phyloP scores from a whole-genome alignment of 306 rosid species.

The Corylus americana region DNA sequence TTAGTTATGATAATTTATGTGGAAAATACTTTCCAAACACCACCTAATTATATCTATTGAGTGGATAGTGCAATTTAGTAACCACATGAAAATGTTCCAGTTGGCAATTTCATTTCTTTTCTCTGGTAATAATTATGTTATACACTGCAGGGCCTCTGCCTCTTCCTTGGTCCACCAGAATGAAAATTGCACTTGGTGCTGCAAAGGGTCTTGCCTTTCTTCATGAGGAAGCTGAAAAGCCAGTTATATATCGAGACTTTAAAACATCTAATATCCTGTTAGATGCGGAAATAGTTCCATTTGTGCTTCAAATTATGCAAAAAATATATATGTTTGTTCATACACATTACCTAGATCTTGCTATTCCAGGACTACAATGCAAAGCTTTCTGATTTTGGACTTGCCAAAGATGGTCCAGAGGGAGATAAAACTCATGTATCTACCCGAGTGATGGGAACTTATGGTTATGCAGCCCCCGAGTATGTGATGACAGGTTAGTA shows the following conservation, averaged over 20 bases:
- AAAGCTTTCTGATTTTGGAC: slow-evolving; percentile 74
- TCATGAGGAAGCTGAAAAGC: slow-evolving; percentile 58
- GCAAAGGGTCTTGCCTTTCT: slow-evolving; percentile 75
- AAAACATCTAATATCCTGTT: slow-evolving; percentile 63
- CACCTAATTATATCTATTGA: not conserved
- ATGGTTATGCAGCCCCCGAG: slow-evolving; percentile 71
- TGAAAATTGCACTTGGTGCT: slow-evolving; percentile 60
- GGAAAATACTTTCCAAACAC: not conserved
- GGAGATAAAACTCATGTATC: slow-evolving; percentile 64
- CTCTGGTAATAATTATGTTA: slow-evolving; percentile 3
- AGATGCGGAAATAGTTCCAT: slow-evolving; percentile 36
- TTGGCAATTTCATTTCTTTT: not conserved
- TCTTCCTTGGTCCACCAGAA: slow-evolving; percentile 60
- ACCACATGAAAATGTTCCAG: not conserved
- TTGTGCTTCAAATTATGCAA: not conserved
- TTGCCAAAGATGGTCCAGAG: slow-evolving; percentile 61
- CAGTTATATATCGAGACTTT: slow-evolving; percentile 61
- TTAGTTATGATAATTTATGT: not conserved
- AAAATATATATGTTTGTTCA: slow-evolving; percentile 1
- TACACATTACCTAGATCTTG: slow-evolving; percentile 5
- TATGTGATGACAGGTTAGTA: slow-evolving; percentile 67
- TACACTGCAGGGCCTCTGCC: slow-evolving; percentile 25
- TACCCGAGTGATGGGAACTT: slow-evolving; percentile 61
- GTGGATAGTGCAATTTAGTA: not conserved
- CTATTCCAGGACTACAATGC: slow-evolving; percentile 55